Evolutionary conservation across 495 filamentous ascomycete species (phyloP), one percentile per base, ranked within the genome.

Genomic region (Xylaria flabelliformis): DNA sequence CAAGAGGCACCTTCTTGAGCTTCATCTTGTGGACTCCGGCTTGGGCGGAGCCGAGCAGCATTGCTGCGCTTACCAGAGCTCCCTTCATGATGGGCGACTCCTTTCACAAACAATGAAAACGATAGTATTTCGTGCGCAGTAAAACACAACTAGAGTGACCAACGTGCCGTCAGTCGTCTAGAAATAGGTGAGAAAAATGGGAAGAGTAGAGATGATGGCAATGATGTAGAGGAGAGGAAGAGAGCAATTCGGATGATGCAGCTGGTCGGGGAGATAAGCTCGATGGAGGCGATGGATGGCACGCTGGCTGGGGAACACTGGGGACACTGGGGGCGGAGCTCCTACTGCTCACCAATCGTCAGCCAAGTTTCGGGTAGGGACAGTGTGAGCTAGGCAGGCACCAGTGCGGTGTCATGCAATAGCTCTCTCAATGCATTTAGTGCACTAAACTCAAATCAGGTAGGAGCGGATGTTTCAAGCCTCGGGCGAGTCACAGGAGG

Each of bases 1-100:
- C 87, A 50, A 98, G 86, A 72, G 97, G 93, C 67, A 98, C 85
- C 90, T 99, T 99, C 88, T 97, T 92, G 76, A 99, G 90, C 87
- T 97, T 97, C 87, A 97, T 88, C 88, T 93, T 95, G 87, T 97
- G 94, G 53, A 96, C 87, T 78, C 90, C 93, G 72, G 92, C 94
- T 79, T 92, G 87, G 76, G 92, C 91, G 82, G 91, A 90, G 85
- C 93, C 90, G 80, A 97, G 86, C 90, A 97, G 89, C 89, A 89
- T 84, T 74, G 91, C 91, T 85, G 94, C 90, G 73, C 91, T 78
- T 73, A 90, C 81, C 74, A 91, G 84, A 83, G 90, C 83, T 76
- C 89, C 87, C 89, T 97, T 98, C 95, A 98, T 98, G 80, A 53
- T 80, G 85, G 80, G 81, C 80, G 70, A 77, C 73, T 74, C 76